Percentiles rank a stretch among this genome's conserved stretches.
phyloP scores from a whole-genome alignment of 129 eudicot species.

The Scalesia atractyloides region DNA sequence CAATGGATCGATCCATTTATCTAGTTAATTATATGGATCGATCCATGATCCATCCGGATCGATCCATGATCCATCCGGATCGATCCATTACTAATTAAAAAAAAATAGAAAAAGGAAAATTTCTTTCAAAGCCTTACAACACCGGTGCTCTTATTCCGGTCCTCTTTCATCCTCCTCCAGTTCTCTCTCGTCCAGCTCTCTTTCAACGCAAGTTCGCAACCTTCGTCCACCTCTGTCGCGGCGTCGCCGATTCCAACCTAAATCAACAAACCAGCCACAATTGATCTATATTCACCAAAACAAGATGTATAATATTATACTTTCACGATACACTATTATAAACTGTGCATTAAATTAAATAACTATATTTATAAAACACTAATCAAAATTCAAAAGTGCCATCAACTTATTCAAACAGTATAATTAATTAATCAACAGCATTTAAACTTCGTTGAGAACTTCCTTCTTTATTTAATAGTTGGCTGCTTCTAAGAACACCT shows the following conservation, averaged over 20 bases:
- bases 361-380: not conserved
- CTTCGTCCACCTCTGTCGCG: too few species aligned
- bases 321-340: not conserved
- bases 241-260: not conserved
- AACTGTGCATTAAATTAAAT: not conserved
- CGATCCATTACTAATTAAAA: too few species aligned
- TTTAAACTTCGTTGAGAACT: constrained; percentile 64
- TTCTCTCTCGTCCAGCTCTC: too few species aligned
- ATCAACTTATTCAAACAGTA: constrained; percentile 17
- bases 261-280: not conserved
- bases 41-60: too few species aligned
- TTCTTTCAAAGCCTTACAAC: too few species aligned
- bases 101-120: too few species aligned
- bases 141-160: too few species aligned
- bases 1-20: too few species aligned
- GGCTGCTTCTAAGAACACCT: constrained; percentile 71
- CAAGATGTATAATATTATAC: not conserved
- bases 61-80: too few species aligned
- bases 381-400: not conserved
- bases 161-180: too few species aligned
- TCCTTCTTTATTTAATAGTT: constrained; percentile 78
- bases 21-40: too few species aligned
- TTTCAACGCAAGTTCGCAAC: too few species aligned
- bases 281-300: not conserved
- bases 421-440: constrained; percentile 7